Evolutionary conservation across 805 yeast species (phyloP).

Genomic region (Candida patagonica): DNA sequence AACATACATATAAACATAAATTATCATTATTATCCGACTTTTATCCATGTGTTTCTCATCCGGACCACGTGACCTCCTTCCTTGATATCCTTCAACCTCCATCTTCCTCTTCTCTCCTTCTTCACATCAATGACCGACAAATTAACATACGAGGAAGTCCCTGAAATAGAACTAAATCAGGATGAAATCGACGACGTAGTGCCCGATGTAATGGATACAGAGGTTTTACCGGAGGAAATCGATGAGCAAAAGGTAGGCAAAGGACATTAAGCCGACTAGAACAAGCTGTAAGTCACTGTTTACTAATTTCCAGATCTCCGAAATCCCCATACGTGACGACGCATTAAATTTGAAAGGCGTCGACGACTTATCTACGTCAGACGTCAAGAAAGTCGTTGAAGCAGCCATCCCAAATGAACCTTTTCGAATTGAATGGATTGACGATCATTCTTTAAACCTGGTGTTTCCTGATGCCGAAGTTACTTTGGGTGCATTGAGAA

Average conservation of each 20-base stretch:
- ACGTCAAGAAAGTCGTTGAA: constrained; percentile 48
- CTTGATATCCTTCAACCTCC: too few species aligned
- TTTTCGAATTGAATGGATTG: constrained; percentile 50
- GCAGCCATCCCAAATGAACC: constrained; percentile 32
- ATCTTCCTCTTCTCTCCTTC: too few species aligned
- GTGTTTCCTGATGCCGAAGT: constrained; percentile 1
- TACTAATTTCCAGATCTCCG: background rate
- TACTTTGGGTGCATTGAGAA: background rate
- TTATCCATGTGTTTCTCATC: too few species aligned
- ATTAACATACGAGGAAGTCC: too few species aligned
- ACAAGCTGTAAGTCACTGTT: background rate
- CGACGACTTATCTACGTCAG: constrained; percentile 51
- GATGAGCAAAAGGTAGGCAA: background rate
- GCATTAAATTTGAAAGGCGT: constrained; percentile 51
- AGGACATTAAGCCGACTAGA: background rate
- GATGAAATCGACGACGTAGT: background rate
- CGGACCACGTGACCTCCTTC: too few species aligned
- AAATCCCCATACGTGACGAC: constrained; percentile 19
- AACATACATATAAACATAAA: too few species aligned
- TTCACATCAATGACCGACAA: too few species aligned
- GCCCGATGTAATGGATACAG: background rate
- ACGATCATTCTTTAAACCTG: constrained; percentile 38
- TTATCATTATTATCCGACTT: too few species aligned
- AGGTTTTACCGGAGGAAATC: background rate
- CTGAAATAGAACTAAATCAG: background rate